Evolutionary conservation across 2,329 filamentous ascomycete genomes (phyloP).

Genomic region (Arachnopeziza araneosa): DNA sequence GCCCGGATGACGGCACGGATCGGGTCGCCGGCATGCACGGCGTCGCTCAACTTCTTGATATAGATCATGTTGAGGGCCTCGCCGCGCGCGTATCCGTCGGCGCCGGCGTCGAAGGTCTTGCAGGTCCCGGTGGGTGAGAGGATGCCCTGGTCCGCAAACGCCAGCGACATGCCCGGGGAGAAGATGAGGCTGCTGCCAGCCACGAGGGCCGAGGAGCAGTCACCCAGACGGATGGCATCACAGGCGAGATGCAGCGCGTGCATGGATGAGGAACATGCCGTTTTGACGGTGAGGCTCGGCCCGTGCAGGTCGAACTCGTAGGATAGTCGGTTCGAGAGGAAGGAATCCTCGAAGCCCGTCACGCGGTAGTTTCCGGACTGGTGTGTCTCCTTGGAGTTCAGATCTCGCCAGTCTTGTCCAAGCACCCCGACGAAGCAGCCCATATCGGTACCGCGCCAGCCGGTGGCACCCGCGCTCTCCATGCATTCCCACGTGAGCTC

Average conservation of each 20-base stretch:
- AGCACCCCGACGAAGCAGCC: background rate
- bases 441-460: constrained; percentile 5
- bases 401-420: background rate
- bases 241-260: constrained; percentile 38
- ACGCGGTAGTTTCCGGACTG: background rate
- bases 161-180: background rate
- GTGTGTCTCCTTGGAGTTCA: background rate
- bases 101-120: constrained; percentile 50
- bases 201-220: constrained; percentile 30
- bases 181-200: constrained; percentile 20
- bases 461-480: constrained; percentile 9
- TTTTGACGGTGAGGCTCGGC: constrained; percentile 15
- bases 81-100: constrained; percentile 57
- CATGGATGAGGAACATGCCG: constrained; percentile 41
- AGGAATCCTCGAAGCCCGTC: background rate
- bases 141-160: background rate
- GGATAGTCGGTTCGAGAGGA: constrained; percentile 30
- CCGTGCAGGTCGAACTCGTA: constrained; percentile 36
- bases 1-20: constrained; percentile 50
- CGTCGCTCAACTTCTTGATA: constrained; percentile 52
- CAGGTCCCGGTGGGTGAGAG: constrained; percentile 26
- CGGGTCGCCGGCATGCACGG: constrained; percentile 51
- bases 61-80: constrained; percentile 54
- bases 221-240: constrained; percentile 36
- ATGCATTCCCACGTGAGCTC: constrained; percentile 25